Conservation (phyloP, 805 yeast genomes). For the Wickerhamiella australiensis region DNA sequence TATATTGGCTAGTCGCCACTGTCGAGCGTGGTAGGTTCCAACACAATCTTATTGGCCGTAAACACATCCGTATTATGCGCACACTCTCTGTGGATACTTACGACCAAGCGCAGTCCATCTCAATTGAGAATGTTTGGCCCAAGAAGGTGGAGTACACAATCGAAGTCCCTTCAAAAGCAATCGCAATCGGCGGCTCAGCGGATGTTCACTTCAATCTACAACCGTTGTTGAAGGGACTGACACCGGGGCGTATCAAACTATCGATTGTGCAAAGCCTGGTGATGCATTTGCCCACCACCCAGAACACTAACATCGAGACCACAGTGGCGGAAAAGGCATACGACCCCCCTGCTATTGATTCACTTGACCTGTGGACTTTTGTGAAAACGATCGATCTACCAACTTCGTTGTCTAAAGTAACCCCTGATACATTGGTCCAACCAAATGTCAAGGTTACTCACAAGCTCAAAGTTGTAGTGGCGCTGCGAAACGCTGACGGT, state of each 20-base stretch:
- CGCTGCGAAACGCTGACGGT: constrained; percentile 76
- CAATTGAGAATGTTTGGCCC: constrained; percentile 95
- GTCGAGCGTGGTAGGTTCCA: constrained; percentile 75
- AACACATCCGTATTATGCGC: constrained; percentile 68
- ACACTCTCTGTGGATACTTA: constrained; percentile 79
- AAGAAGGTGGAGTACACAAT: constrained; percentile 80
- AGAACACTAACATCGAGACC: constrained; percentile 51
- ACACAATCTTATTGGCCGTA: constrained; percentile 49
- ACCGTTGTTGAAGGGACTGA: constrained; percentile 72
- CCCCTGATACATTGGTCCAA: constrained; percentile 75
- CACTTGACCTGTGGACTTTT: constrained; percentile 60
- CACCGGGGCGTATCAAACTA: constrained; percentile 60
- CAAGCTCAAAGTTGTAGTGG: constrained; percentile 69
- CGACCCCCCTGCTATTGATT: constrained; percentile 10
- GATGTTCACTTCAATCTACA: constrained; percentile 59
- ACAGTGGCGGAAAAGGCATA: constrained; percentile 39
- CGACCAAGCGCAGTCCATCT: constrained; percentile 81
- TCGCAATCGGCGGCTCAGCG: constrained; percentile 74
- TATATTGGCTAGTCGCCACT: constrained; percentile 62
- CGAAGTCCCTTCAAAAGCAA: constrained; percentile 74
- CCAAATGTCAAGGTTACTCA: constrained; percentile 73
- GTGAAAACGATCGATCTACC: constrained; percentile 53
- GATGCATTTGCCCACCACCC: constrained; percentile 42
- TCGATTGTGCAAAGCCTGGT: constrained; percentile 56
- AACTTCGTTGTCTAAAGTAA: constrained; percentile 54